Conservation (phyloP, 768 basidiomycete genomes). For the Chalciporus piperatus region DNA sequence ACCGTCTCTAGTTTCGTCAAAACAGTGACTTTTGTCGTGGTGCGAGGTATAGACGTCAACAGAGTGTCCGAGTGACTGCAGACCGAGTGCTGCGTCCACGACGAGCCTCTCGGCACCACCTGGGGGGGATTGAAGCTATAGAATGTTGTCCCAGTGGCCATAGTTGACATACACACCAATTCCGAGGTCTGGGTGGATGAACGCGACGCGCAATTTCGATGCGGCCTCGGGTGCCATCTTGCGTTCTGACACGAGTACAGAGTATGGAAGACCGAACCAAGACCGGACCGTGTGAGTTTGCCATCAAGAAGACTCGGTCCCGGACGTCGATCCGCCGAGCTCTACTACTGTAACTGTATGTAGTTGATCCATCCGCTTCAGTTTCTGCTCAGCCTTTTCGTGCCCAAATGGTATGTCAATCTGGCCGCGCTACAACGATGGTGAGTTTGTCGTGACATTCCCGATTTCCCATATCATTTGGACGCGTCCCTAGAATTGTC, state of each 20-base stretch:
- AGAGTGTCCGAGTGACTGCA: slow-evolving; percentile 79
- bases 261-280: not conserved
- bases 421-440: too few species aligned
- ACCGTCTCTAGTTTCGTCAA: slow-evolving; percentile 94
- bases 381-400: too few species aligned
- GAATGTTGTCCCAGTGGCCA: not conserved
- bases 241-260: not conserved
- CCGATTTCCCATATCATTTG: too few species aligned
- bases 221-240: slow-evolving; percentile 1
- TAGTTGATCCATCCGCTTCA: too few species aligned
- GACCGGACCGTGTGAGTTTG: not conserved
- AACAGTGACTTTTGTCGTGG: slow-evolving; percentile 84
- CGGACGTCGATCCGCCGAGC: too few species aligned
- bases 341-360: too few species aligned
- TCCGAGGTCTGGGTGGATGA: slow-evolving; percentile 93
- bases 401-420: too few species aligned
- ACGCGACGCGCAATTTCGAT: slow-evolving; percentile 57
- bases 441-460: too few species aligned
- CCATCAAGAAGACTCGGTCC: too few species aligned
- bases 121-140: slow-evolving; percentile 28
- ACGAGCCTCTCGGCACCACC: slow-evolving; percentile 95
- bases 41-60: slow-evolving; percentile 93
- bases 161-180: slow-evolving; percentile 56
- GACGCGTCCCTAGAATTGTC: too few species aligned
- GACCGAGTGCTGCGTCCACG: slow-evolving; percentile 89